These are phyloP conservation scores for Alternaria tenuissima DNA, from an alignment of 2,329 filamentous ascomycete genomes.

Conservation along the genomic window DNA sequence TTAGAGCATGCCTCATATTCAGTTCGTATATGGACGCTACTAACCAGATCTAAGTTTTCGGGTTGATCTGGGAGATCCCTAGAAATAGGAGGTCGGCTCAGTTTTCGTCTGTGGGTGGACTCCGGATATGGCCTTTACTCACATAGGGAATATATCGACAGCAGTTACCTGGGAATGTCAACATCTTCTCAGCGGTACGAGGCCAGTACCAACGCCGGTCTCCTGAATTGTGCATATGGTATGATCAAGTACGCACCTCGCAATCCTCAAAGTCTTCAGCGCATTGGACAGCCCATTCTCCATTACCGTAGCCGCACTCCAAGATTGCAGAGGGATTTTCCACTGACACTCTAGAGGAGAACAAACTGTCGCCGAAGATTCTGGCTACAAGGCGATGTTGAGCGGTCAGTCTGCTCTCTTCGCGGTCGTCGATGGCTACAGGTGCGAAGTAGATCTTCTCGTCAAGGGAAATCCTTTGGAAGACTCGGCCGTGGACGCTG, in stretches of 20 bases:
- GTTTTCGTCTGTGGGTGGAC: not conserved
- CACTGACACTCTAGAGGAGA: constrained; percentile 39
- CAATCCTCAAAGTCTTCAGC: constrained; percentile 50
- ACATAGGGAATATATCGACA: constrained; percentile 49
- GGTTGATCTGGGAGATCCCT: constrained; percentile 45
- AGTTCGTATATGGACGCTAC: too few species aligned
- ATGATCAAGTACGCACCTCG: constrained; percentile 40
- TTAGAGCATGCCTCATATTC: too few species aligned
- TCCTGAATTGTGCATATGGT: not conserved
- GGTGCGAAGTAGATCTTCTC: constrained; percentile 51
- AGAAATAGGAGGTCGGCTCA: not conserved
- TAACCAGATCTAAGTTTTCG: constrained; percentile 43
- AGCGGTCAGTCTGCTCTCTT: constrained; percentile 47
- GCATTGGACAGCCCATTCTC: constrained; percentile 49
- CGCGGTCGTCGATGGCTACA: constrained; percentile 46
- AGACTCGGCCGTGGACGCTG: constrained; percentile 48
- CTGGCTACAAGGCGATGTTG: constrained; percentile 47
- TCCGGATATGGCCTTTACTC: not conserved
- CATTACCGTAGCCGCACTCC: constrained; percentile 52
- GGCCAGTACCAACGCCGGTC: not conserved
- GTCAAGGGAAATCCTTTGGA: constrained; percentile 51
- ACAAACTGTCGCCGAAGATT: constrained; percentile 41
- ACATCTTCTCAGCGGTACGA: not conserved
- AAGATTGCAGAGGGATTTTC: constrained; percentile 43
- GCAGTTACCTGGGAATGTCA: constrained; percentile 46